phyloP scores from a whole-genome alignment of 208 protist genomes.

The Acanthamoeba castellanii region DNA sequence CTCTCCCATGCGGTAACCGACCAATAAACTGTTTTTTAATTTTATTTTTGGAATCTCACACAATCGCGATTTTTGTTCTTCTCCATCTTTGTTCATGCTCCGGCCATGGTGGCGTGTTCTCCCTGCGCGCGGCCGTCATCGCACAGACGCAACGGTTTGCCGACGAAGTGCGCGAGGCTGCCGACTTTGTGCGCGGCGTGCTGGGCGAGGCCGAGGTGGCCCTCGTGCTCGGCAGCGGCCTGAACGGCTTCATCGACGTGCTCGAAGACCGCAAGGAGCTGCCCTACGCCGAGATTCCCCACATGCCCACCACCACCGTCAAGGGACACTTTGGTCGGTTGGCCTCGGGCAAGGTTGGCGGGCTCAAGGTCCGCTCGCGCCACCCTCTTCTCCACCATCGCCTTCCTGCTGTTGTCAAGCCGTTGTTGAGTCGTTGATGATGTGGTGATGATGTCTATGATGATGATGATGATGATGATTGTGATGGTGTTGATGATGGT shows the following conservation, averaged over 20 bases:
- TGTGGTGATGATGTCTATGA: not conserved
- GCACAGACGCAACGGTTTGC: slow-evolving; percentile 48
- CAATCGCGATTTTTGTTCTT: not conserved
- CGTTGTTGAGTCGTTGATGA: not conserved
- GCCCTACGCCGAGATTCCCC: slow-evolving; percentile 71
- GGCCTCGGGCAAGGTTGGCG: slow-evolving; percentile 48
- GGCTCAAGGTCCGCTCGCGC: slow-evolving; percentile 28
- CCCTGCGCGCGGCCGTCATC: not conserved
- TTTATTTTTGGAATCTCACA: not conserved
- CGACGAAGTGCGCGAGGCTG: slow-evolving; percentile 13
- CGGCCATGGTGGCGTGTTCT: not conserved
- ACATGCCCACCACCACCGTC: slow-evolving; percentile 78
- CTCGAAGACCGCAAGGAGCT: slow-evolving; percentile 66
- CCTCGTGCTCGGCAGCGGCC: slow-evolving; percentile 79
- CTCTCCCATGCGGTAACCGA: not conserved
- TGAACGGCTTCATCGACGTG: slow-evolving; percentile 70
- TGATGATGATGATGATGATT: no score
- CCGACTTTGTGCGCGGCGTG: slow-evolving; percentile 33
- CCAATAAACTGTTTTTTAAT: not conserved
- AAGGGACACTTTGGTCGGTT: slow-evolving; percentile 64
- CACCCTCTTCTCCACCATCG: not conserved
- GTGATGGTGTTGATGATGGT: not conserved
- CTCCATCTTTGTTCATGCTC: not conserved
- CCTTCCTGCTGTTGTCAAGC: not conserved
- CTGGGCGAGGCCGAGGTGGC: slow-evolving; percentile 77